Percentiles rank a stretch among this genome's conserved stretches.
Evolutionary conservation across 306 rosid genomes (phyloP).

Genomic region (Glycine tomentella): DNA sequence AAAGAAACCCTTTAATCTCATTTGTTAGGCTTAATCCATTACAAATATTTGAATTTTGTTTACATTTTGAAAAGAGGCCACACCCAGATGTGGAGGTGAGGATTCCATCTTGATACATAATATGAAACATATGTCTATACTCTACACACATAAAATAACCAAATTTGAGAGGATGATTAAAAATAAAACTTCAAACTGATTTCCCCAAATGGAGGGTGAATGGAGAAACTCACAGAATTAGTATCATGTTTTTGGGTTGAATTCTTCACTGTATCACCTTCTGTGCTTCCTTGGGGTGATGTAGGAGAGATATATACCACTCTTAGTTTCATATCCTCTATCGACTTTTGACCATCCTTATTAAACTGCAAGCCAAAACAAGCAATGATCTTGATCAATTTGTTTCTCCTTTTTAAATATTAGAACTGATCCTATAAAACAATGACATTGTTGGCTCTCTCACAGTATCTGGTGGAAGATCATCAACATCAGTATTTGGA

Average conservation of each 20-base stretch:
- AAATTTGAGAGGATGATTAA: conserved; percentile 9
- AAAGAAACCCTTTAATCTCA: not conserved
- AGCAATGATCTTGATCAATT: conserved; percentile 21
- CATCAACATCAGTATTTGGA: conserved; percentile 77
- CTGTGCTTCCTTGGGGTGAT: conserved; percentile 55
- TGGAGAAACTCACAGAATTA: conserved; percentile 59
- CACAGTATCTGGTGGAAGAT: conserved; percentile 81
- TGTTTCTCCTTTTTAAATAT: not conserved
- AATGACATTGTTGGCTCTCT: conserved; percentile 46
- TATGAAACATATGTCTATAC: not conserved
- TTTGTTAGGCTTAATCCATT: not conserved
- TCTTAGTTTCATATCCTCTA: conserved; percentile 81
- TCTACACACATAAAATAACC: not conserved
- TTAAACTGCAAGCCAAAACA: conserved; percentile 59
- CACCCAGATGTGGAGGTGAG: not conserved
- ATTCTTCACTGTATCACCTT: conserved; percentile 52
- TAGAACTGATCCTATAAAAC: conserved; percentile 1
- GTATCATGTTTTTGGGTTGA: conserved; percentile 50
- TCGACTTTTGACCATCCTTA: conserved; percentile 68
- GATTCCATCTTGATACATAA: not conserved
- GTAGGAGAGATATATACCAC: conserved; percentile 58
- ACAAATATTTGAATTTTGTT: not conserved
- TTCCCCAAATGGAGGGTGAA: conserved; percentile 7
- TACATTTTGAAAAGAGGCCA: not conserved
- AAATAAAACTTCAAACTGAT: conserved; percentile 6